Evolutionary conservation across 441 rosid genomes (phyloP).

Genomic region (Rhodomyrtus psidioides): DNA sequence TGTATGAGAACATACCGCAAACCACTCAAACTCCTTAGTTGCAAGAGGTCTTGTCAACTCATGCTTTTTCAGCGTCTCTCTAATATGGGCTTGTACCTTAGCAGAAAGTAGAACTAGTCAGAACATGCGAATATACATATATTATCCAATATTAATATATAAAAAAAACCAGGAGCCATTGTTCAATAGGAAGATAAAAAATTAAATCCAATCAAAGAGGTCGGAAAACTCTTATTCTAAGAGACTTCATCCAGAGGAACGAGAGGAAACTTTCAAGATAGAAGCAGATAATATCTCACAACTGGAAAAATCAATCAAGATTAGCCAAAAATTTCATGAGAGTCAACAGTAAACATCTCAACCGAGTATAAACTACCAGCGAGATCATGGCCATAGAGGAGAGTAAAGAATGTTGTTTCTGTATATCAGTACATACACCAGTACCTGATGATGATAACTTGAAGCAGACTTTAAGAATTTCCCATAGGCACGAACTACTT

Average conservation of each 20-base stretch:
- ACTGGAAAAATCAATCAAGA: neutral
- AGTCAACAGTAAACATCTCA: neutral
- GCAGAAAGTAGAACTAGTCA: neutral
- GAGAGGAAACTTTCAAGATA: neutral
- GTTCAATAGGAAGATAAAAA: neutral
- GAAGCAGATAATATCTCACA: neutral
- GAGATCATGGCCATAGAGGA: neutral
- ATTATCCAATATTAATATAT: neutral
- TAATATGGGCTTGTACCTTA: constrained; percentile 69
- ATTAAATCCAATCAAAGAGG: neutral
- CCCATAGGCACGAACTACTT: constrained; percentile 50
- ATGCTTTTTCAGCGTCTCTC: constrained; percentile 53
- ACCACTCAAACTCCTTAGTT: constrained; percentile 89
- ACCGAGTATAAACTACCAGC: neutral
- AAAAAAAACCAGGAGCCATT: neutral
- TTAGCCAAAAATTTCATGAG: neutral
- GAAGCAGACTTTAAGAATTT: constrained; percentile 80
- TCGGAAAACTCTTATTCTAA: neutral
- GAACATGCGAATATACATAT: neutral
- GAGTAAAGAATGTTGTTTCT: neutral
- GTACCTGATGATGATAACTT: constrained; percentile 80
- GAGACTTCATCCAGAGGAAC: neutral
- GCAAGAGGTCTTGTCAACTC: constrained; percentile 85
- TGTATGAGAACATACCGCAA: constrained; percentile 47
- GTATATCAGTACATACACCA: neutral